Evolutionary conservation across 495 filamentous ascomycete species (phyloP), one percentile per base, ranked within the genome.

Genomic region (Cenococcum geophilum): DNA sequence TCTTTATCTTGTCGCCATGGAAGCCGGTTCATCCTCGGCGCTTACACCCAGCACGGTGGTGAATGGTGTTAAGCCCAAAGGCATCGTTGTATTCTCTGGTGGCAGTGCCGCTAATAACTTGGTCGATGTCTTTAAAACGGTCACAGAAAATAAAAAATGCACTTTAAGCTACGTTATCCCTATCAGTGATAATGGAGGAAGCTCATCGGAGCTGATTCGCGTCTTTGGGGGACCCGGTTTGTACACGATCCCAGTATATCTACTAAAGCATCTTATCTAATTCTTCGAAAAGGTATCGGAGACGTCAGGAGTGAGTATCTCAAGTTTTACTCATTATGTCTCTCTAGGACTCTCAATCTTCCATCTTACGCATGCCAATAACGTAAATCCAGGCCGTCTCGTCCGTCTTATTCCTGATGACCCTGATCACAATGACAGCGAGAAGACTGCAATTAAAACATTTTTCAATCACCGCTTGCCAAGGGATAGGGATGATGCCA

Each of bases 151-250:
- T 71, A 87, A 86, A 55, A 74, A 81, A 37, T 87, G 87, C 61
- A 51, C 51, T 50, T 37, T 67, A 36, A 67, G 60, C 57, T 78
- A 77, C 68, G 81, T 96, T 59, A 95, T 97, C 56, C 92, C 92
- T 16, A 95, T 97, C 68, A 90, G 86, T 65, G 92, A 97, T 73
- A 97, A 97, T 76, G 92, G 92, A 27, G 92, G 92, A 18, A 91
- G 86, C 35, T 91, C 91, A 0, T 92, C 88, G 6, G 92, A 97
- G 76, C 73, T 97, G 66, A 92, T 96, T 62, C 81, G 92, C 16
- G 89, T 97, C 16, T 89, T 97, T 73, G 92, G 92, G 1, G 92
- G 92, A 0, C 92, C 92, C 55, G 91, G 74, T 75, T 65, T 1
- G 32, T 47, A 21, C 32, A 61, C 4, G 11, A 22, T 1, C 53